These are phyloP conservation scores for Limnanthes douglasii DNA, from an alignment of 345 rosid species.

Conservation along the genomic window DNA sequence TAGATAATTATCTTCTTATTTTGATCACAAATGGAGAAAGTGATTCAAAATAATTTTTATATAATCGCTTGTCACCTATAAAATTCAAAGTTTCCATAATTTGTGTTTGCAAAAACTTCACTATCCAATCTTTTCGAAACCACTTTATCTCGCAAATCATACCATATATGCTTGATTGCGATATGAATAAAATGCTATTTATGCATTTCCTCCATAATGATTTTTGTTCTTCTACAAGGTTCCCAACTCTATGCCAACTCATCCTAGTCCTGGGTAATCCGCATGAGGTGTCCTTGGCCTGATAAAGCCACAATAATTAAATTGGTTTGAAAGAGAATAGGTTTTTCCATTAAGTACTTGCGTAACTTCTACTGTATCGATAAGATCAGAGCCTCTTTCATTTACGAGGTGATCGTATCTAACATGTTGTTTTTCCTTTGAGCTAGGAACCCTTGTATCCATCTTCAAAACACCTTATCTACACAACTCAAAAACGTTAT, in stretches of 20 bases:
- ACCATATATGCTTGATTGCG: conserved; percentile 63
- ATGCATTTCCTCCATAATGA: conserved; percentile 43
- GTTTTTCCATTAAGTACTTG: conserved; percentile 15
- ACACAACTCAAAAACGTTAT: no score
- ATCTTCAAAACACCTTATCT: conserved; percentile 62
- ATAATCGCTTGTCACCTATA: conserved; percentile 34
- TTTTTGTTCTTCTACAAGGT: conserved; percentile 49
- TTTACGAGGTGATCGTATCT: conserved; percentile 40
- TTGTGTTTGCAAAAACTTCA: conserved; percentile 31
- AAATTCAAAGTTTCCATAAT: conserved; percentile 24
- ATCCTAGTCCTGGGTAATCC: conserved; percentile 66
- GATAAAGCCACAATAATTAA: conserved; percentile 23
- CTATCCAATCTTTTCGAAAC: conserved; percentile 22
- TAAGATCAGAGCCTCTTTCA: conserved; percentile 25
- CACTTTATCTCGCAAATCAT: conserved; percentile 40
- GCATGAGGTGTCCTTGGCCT: conserved; percentile 52
- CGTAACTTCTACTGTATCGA: conserved; percentile 27
- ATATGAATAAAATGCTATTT: conserved; percentile 24
- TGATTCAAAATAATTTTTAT: conserved; percentile 14
- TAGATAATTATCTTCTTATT: no score
- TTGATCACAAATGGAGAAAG: conserved; percentile 11
- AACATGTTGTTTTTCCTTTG: conserved; percentile 21
- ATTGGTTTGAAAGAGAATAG: conserved; percentile 2
- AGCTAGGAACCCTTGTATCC: conserved; percentile 78
- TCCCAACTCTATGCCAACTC: conserved; percentile 35